Evolutionary conservation across 805 yeast species (phyloP), one percentile per base, ranked within the genome.

Genomic region (Pichia eremophila): DNA sequence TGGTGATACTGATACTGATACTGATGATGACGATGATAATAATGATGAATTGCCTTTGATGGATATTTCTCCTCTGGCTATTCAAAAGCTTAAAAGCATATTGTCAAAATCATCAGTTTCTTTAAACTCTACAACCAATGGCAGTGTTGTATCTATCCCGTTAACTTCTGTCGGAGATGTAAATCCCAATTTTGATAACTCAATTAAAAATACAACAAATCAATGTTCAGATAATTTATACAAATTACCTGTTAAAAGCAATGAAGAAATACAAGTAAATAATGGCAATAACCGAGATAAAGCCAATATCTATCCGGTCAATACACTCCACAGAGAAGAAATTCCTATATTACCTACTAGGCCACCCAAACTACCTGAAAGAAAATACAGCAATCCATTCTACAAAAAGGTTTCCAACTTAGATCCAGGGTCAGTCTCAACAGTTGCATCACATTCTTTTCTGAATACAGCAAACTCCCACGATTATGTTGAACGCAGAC

Each of bases 381-480:
- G 45, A 17, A 19, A 42, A 14, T 5, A 34, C 9, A 40, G 36
- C 18, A 36, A 15, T 34, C 8, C 36, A 14, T 34, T 37, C 7
- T 11, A 12, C 8, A 43, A 46, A 29, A 46, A 25, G 27, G 32
- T 37, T 8, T 41, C 45, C 14, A 41, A 14, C 4, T 42, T 46
- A 18, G 49, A 46, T 35, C 49, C 49, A 2, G 49, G 49, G 7
- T 42, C 49, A 12, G 39, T 8, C 4, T 46, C 49, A 11, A 46
- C 49, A 1, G 49, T 46, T 5, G 15, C n/a, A 9, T 41, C 41
- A 5, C 27, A 41, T 27, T 32, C 42, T 8, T 41, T 42, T 27
- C 32, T 29, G 22, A 27, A 29, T 22, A 11, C 12, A 32, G 9
- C 10, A 8, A 15, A 28, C 5, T n/a, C 32, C 1, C 25, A 27